Conservation (phyloP, 306 rosid species). For the Glycine latifolia region DNA sequence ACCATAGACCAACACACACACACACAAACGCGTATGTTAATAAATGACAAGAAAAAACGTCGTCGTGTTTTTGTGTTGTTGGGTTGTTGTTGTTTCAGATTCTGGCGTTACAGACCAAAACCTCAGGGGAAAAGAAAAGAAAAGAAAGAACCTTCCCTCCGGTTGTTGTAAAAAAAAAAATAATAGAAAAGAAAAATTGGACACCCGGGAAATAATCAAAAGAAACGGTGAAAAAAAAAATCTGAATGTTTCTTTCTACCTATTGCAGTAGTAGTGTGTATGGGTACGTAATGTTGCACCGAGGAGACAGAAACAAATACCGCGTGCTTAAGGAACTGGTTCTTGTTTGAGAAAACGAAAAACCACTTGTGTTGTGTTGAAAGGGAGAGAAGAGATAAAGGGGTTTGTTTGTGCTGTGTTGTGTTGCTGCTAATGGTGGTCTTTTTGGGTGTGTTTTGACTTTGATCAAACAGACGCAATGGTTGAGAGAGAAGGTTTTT, state of each 20-base stretch:
- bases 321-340: slow-evolving; percentile 40
- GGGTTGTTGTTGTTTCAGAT: too few species aligned
- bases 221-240: too few species aligned
- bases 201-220: too few species aligned
- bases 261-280: not conserved
- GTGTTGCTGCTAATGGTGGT: not conserved
- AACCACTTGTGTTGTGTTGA: not conserved
- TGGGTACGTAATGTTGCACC: slow-evolving; percentile 34
- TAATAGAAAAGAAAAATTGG: too few species aligned
- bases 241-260: slow-evolving; percentile 19
- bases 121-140: too few species aligned
- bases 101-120: too few species aligned
- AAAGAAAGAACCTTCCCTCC: too few species aligned
- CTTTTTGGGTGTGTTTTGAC: slow-evolving; percentile 54
- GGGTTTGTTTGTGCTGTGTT: too few species aligned
- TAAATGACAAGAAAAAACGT: slow-evolving; percentile 30
- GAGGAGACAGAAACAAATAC: not conserved
- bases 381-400: not conserved
- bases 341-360: not conserved
- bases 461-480: slow-evolving; percentile 39
- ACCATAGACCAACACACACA: not conserved
- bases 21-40: not conserved
- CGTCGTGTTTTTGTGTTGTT: slow-evolving; percentile 4
- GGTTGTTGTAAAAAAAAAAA: too few species aligned
- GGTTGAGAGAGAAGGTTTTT: not conserved